Evolutionary conservation across 1,284 basidiomycete species (phyloP), one percentile per base, ranked within the genome.

Genomic region (Ganoderma sinense): DNA sequence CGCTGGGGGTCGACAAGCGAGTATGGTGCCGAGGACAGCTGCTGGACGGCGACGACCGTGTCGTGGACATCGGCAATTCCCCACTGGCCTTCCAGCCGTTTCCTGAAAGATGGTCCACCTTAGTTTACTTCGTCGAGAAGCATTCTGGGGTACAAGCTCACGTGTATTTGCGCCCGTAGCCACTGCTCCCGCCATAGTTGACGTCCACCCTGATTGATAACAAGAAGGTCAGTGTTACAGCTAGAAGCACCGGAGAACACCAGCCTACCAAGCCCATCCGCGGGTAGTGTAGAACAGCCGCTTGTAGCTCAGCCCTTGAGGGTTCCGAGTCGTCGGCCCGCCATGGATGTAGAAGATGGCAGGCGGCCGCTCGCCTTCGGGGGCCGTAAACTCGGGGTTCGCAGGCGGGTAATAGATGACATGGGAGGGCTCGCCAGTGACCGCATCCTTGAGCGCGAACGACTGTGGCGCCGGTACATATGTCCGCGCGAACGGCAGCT

Each of bases 121-220:
- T 8, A 45, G 62, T 48, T 20, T 11, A 39, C 11, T 39, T 69
- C 48, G 11, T 26, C 13, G 6, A 16, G 23, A 26, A 14, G 6
- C 5, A 5, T 26, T 53, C 26, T 26, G 23, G 23, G 48, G 48
- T 26, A 43, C 11, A 31, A 23, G 67, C 83, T 68, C 75, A 84
- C 86, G 81, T 82, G 71, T 89, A 92, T 60, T 81, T 79, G 4
- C 89, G 84, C 0, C 91, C 91, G 73, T 89, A 91, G 0, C 90
- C 90, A 6, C 87, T 88, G 7, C 88, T 91, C 0, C 92, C 92
- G 7, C 91, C 85, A 73, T 92, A 93, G 75, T 93, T 90, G 20
- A 94, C 89, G 68, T 88, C 87, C 26, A 92, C 79, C 85, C 90
- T 91, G 68, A 67, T n/a, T 1, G 7, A 14, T 18, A 14, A 20